A percentile compares a stretch with the other conserved stretches of the same genome.
Conservation (phyloP, 2,329 filamentous ascomycete species). For the Fusarium chuoi region DNA sequence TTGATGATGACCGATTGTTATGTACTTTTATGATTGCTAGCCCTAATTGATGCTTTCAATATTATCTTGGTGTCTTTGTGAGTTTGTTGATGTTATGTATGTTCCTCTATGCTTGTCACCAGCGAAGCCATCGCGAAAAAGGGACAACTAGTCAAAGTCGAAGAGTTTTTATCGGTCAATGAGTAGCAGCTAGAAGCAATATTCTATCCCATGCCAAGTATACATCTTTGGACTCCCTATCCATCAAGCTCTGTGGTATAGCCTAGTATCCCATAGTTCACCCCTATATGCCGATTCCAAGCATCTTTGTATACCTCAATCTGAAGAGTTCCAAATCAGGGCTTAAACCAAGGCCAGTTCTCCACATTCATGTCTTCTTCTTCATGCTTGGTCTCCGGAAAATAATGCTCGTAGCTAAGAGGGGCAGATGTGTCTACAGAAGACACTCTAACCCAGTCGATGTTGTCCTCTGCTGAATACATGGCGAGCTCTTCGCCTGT, state of each 20-base stretch:
- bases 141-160: rapidly evolving
- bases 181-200: background rate
- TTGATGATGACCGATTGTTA: slow-evolving; percentile 15
- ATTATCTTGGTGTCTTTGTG: background rate
- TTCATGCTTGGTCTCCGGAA: background rate
- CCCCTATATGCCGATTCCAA: background rate
- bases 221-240: background rate
- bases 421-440: background rate
- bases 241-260: background rate
- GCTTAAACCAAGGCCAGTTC: background rate
- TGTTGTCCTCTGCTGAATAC: background rate
- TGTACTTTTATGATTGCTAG: slow-evolving; percentile 35
- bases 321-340: background rate
- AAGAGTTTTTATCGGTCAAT: background rate
- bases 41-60: slow-evolving; percentile 22
- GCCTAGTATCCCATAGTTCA: slow-evolving; percentile 1
- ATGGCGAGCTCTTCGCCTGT: background rate
- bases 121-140: slow-evolving; percentile 10
- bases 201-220: background rate
- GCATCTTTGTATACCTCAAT: background rate
- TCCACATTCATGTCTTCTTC: background rate
- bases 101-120: background rate
- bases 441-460: background rate
- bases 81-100: background rate
- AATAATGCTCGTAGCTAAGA: background rate